Base-by-base conservation (phyloP, 768 basidiomycete genomes). In the Phaffia australis region DNA sequence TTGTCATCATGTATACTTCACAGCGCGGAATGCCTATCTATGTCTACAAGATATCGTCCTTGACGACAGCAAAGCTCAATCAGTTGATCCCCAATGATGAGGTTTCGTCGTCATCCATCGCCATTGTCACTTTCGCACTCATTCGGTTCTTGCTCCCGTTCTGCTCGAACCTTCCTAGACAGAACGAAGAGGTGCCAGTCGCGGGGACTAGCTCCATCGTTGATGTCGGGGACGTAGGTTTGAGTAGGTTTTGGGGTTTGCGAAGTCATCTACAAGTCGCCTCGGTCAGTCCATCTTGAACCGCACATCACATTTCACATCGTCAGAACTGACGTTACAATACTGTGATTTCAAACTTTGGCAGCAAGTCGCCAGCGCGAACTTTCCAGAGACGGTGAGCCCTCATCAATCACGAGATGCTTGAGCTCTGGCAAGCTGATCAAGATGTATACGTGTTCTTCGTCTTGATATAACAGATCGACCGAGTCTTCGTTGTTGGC, bases 21-120 rank as follows among this genome's bases (percentile, higher is more conserved):
- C 32, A 69, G 67, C 67, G 67, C 27, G 67, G 67, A 8, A 52
- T 69, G 18, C 67, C 67, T 47, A 64, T 69, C 62, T 69, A 69
- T 63, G 67, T 69, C 56, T 69, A 69, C 67, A 69, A 69, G 56
- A 69, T 69, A 48, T 69, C 67, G 30, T 62, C 67, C 27, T 58
- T 69, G 51, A 63, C 67, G 16, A 56, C 62, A 2, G 47, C 61
- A 15, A 64, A 48, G 29, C 61, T 69, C 30, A 52, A 49, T 27
- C 15, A 47, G 3, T 51, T 69, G 18, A 64, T 69, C 50, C 67
- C 67, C 4, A 48, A 56, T 54, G 67, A 69, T 51, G 50, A 25
- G 11, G 56, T 57, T 14, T 69, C 63, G 14, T 59, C 62, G 23
- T 56, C 47, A 18, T 63, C 67, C 35, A 64, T 64, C 57, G 56